These are phyloP conservation scores for Halteria grandinella DNA, from an alignment of 73 alveolate genomes.

Conservation along the genomic window DNA sequence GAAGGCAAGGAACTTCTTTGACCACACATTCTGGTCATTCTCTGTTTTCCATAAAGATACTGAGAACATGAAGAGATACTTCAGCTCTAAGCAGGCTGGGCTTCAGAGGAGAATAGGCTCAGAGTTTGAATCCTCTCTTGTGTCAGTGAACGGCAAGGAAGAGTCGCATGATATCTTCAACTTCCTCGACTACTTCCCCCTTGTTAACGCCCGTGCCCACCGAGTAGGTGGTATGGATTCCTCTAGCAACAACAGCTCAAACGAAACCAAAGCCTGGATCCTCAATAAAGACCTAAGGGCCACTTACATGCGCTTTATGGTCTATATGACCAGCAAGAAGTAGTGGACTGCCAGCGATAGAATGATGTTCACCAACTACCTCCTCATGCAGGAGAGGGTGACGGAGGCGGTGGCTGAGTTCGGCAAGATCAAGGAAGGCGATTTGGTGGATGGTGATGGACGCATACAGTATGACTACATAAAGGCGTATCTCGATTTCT, in stretches of 20 bases:
- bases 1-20: conserved; percentile 71
- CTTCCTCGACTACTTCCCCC: conserved; percentile 87
- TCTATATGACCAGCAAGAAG: not conserved
- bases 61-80: conserved; percentile 68
- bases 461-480: conserved; percentile 18
- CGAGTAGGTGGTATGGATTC: conserved; percentile 70
- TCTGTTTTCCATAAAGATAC: conserved; percentile 79
- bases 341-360: conserved; percentile 25
- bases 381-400: conserved; percentile 57
- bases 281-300: conserved; percentile 43
- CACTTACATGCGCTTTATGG: conserved; percentile 35
- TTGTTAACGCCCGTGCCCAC: conserved; percentile 91
- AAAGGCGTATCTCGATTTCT: conserved; percentile 12
- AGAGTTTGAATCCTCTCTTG: conserved; percentile 38
- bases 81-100: conserved; percentile 3
- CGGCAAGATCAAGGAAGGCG: not conserved
- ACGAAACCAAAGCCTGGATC: conserved; percentile 17
- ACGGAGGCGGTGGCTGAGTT: conserved; percentile 42
- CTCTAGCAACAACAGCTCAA: not conserved
- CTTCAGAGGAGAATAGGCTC: conserved; percentile 19
- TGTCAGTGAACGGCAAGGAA: conserved; percentile 26
- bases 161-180: conserved; percentile 45
- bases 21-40: conserved; percentile 74
- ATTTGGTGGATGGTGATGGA: not conserved
- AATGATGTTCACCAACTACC: conserved; percentile 45